Conservation (phyloP, 1,284 basidiomycete species). For the Melampsora larici-populina region DNA sequence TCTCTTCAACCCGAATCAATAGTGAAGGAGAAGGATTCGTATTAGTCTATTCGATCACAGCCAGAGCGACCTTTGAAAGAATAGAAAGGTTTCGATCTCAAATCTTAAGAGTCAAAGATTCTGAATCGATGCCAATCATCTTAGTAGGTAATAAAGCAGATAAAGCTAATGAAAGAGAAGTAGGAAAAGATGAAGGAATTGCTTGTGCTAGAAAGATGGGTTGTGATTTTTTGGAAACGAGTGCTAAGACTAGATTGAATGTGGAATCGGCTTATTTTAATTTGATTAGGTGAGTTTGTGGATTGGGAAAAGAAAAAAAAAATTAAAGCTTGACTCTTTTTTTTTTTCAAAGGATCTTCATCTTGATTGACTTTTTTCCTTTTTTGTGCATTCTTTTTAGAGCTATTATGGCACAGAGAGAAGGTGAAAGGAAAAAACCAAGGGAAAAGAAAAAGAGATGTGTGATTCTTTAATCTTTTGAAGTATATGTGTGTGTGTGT, state of each 20-base stretch:
- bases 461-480: constrained; percentile 38
- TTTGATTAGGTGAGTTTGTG: constrained; percentile 47
- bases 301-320: too few species aligned
- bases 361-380: not conserved
- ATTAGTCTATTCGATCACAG: constrained; percentile 52
- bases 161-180: constrained; percentile 51
- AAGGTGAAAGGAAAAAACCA: constrained; percentile 34
- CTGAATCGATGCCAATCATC: constrained; percentile 53
- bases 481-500: too few species aligned
- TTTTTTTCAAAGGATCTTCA: not conserved
- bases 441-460: constrained; percentile 42
- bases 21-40: constrained; percentile 52
- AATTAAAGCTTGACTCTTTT: too few species aligned
- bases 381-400: constrained; percentile 9
- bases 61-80: constrained; percentile 51
- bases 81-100: constrained; percentile 51
- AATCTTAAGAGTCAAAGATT: constrained; percentile 52
- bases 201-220: constrained; percentile 51
- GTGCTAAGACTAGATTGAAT: constrained; percentile 52
- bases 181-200: constrained; percentile 50
- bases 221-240: constrained; percentile 52
- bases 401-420: constrained; percentile 33
- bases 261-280: constrained; percentile 53
- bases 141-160: constrained; percentile 53
- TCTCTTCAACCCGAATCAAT: not conserved